Evolutionary conservation across 176 grass and related monocot genomes (phyloP).

Genomic region (Aegilops longissima): DNA sequence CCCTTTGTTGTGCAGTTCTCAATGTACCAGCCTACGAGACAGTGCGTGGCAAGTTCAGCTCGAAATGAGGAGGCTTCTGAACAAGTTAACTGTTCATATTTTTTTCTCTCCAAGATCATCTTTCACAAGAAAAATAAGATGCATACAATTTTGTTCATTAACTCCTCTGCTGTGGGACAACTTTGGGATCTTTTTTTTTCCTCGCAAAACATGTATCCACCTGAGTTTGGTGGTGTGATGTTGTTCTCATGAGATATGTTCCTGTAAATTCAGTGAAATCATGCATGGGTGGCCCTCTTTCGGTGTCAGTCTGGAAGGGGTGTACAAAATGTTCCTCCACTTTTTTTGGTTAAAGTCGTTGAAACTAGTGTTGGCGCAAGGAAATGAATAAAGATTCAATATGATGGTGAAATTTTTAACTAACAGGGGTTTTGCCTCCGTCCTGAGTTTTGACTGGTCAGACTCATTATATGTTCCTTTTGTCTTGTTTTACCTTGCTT

Average conservation of each 20-base stretch:
- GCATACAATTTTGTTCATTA: conserved; percentile 42
- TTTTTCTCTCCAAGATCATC: conserved; percentile 30
- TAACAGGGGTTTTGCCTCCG: too few relatives aligned
- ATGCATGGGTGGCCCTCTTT: conserved; percentile 6
- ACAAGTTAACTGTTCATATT: conserved; percentile 43
- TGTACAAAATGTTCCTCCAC: conserved; percentile 6
- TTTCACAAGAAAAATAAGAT: conserved; percentile 43
- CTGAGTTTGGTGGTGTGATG: conserved; percentile 9
- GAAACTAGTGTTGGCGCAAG: not conserved
- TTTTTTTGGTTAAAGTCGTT: conserved; percentile 14
- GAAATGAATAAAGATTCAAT: conserved; percentile 30
- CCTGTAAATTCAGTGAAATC: conserved; percentile 41
- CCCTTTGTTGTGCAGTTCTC: conserved; percentile 52
- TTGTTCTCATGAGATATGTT: conserved; percentile 4
- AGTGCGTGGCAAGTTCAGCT: conserved; percentile 78
- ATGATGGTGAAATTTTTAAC: not conserved
- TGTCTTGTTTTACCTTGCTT: too few relatives aligned
- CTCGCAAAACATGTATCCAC: not conserved
- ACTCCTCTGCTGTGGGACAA: not conserved
- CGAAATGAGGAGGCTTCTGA: conserved; percentile 55
- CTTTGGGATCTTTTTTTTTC: not conserved
- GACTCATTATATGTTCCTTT: too few relatives aligned
- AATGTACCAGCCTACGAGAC: conserved; percentile 78
- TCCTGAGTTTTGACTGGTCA: too few relatives aligned
- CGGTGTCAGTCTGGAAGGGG: not conserved